phyloP scores from a whole-genome alignment of 495 filamentous ascomycete genomes.

The Delitschia confertaspora region DNA sequence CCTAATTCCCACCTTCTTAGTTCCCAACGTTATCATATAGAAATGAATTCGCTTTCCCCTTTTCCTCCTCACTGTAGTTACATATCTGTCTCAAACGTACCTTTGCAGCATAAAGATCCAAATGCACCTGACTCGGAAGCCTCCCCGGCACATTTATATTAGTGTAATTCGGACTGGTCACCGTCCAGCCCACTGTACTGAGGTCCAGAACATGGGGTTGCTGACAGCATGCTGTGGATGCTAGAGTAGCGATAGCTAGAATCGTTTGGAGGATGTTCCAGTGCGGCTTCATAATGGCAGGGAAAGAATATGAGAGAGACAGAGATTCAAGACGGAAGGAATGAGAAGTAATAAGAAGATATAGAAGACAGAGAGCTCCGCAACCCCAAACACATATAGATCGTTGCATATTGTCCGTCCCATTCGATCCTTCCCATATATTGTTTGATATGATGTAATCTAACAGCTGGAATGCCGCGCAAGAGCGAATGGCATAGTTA shows the following conservation, averaged over 20 bases:
- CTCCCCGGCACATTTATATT: conserved; percentile 44
- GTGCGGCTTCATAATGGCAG: no score
- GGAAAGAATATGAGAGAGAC: no score
- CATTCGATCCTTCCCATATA: no score
- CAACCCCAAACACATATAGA: conserved; percentile 4
- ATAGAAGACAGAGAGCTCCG: not conserved
- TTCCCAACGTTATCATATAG: no score
- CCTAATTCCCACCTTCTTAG: no score
- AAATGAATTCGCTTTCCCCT: conserved; percentile 4
- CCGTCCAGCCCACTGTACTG: conserved; percentile 46
- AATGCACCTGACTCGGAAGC: conserved; percentile 55
- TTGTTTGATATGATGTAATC: no score
- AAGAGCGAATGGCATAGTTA: no score
- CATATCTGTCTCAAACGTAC: no score
- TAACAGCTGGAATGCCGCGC: no score
- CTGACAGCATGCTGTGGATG: conserved; percentile 5
- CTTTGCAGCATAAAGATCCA: conserved; percentile 48
- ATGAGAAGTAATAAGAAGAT: conserved; percentile 1
- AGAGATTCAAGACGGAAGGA: not conserved
- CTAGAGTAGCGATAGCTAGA: conserved; percentile 10
- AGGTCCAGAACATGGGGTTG: conserved; percentile 46
- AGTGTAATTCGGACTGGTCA: conserved; percentile 45
- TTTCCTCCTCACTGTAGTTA: conserved; percentile 25
- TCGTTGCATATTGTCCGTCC: not conserved
- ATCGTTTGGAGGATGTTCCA: conserved; percentile 5